Base-by-base conservation (phyloP, 306 rosid species). In the Malus sylvestris region DNA sequence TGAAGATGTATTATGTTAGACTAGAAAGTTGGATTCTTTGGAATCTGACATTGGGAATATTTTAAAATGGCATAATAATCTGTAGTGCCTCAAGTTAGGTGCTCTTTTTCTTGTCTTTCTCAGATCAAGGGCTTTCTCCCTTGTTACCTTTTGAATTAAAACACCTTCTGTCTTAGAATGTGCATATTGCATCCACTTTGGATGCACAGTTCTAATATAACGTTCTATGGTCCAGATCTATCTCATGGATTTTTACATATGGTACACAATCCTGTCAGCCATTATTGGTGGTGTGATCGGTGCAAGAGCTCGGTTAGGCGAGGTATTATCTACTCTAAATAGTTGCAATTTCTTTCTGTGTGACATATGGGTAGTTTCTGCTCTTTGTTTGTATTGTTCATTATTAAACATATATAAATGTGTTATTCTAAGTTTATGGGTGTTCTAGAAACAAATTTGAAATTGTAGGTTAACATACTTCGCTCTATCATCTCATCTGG, bases 291-390 rank as follows among this genome's bases (percentile, higher is more conserved):
- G 99, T 81, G 90, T 95, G 74, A 90, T 58, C 84, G 99, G 99
- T 84, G 99, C 99, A 38, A 87, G 97, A 46, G 89, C 88, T 67
- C 99, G 99, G 33, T 85, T 95, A 42, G 99, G 99, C 59, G 99
- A 95, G 99, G 99, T 95, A 90, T 78, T 23, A 46, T 13, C 30
- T 74, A 14, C 23, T 78, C 70, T 67, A 12, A 72, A 38, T 72
- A 18, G 66, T 20, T 72, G 67, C 23, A 8, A 59, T 33, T 69
- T 29, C 68, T 57, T 53, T 63, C 8, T 65, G 6, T 16, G 32
- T n/a, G 32, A 49, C 55, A 12, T 16, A 45, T 76, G 63, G 53
- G 42, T 69, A 66, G 33, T 40, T 49, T 0, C 14, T 35, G 11
- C 20, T 8, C 46, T 71, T 42, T 45, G 46, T 22, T 32, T 61